Base-by-base conservation (phyloP, 352 stramenopile genomes). In the Pythium pyrilobum region DNA sequence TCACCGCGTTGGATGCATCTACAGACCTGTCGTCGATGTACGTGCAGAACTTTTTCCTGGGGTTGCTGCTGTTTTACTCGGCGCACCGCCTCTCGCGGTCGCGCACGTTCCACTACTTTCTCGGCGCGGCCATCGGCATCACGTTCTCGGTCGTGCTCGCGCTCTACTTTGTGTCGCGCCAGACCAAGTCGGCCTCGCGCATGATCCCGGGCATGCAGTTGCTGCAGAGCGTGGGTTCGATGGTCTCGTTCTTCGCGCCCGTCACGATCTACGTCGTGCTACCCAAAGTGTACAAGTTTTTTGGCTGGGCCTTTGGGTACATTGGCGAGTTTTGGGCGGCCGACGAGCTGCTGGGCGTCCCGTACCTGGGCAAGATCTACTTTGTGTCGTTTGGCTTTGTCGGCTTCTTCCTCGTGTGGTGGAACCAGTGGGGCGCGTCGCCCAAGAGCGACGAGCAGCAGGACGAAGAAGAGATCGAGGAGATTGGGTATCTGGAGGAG, bases 341-440 rank as follows among this genome's bases (percentile, higher is more conserved):
- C 5, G 83, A 94, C 4, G 67, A 77, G 43, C 60, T 94, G 21
- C 71, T 94, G 20, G 79, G 81, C 8, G 66, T 94, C 7, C 83
- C 83, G 32, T 79, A 94, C 57, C 53, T 94, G 25, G 83, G 83
- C 55, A 94, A 94, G 67, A 76, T 94, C 44, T 94, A 94, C 56
- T 92, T 94, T 28, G 54, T 84, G 21, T 80, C 75, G 52, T 94
- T 92, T 52, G 83, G 75, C 3, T 54, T 91, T 20, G 65, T 92
- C 29, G 83, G 83, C 16, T 85, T 72, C 27, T 34, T 72, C 2
- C 62, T 94, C 33, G 78, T 94, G 43, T 94, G 83, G 83, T 94
- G 81, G 83, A 89, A 92, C 63, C 81, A 94, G 51, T 91, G 80
- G 78, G 81, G 82, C 18, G 74, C 78, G 16, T 72, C 76, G 20